Evolutionary conservation across 1,284 basidiomycete genomes (phyloP), one percentile per base, ranked within the genome.

Genomic region (Trichosporon sp.): DNA sequence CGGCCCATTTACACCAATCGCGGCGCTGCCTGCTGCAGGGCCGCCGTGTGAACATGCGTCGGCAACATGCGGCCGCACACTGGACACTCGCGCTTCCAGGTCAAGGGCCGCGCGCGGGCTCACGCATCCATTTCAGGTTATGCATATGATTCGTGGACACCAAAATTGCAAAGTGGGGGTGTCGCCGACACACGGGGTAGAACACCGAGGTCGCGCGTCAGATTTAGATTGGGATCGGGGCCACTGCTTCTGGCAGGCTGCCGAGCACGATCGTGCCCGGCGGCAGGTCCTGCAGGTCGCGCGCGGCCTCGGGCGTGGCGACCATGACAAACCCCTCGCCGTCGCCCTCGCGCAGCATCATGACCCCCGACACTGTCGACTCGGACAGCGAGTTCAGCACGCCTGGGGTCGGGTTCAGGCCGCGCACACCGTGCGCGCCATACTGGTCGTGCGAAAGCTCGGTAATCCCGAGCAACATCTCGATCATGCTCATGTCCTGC

Each of bases 321-420:
- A 77, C 73, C 15, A 76, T 66, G 11, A 76, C 68, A 29, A 60
- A 60, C 3, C 56, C 56, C 18, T 60, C 56, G 8, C 75, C 76
- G 34, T 75, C 75, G 21, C 69, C 58, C 66, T 76, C 73, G 29
- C 74, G 73, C 15, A 77, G 64, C 47, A 75, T 76, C 7, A 75
- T 73, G 2, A 77, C 70, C 3, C 76, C 76, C 7, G 69, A 42
- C n/a, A 75, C 72, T 5, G 67, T 66, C 5, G 73, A 73, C 65
- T 77, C 76, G 3, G 75, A 70, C 15, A 77, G 70, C 44, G 71
- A 65, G 65, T 77, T 77, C 32, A 74, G 66, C 11, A 74, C 56
- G 13, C 75, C 76, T n/a, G 73, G 74, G 0, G 73, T 75, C 31
- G 76, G 76, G 66, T 77, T 72, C 25, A 77, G 65, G n/a, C 76